A percentile compares a stretch with the other conserved stretches of the same genome.
phyloP scores from a whole-genome alignment of 805 yeast species.

The Saccharomycopsis vini region DNA sequence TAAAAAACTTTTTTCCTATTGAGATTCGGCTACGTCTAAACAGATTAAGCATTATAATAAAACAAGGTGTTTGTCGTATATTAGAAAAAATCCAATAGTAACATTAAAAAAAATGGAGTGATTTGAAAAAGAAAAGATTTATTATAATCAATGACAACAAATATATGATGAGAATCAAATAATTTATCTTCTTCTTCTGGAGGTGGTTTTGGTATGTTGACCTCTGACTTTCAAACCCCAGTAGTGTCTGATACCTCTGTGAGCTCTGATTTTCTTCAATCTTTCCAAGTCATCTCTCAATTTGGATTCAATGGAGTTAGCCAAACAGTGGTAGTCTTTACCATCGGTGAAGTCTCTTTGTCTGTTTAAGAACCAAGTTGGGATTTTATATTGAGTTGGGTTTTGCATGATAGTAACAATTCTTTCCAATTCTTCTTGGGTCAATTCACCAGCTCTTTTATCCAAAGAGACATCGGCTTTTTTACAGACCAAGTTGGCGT shows the following conservation, averaged over 20 bases:
- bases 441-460: conserved; percentile 99
- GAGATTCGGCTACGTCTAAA: too few species aligned
- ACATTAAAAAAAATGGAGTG: neutral
- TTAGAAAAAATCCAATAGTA: neutral
- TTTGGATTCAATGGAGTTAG: conserved; percentile 98
- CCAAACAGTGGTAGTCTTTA: conserved; percentile 97
- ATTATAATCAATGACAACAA: neutral
- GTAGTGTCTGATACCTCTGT: conserved; percentile 99
- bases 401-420: conserved; percentile 99
- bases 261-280: conserved; percentile 99
- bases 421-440: conserved; percentile 99
- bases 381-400: conserved; percentile 99
- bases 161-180: conserved; percentile 1
- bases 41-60: too few species aligned
- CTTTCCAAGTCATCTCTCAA: conserved; percentile 99
- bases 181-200: conserved; percentile 44
- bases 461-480: conserved; percentile 98
- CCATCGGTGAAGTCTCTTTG: conserved; percentile 98
- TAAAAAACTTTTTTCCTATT: too few species aligned
- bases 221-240: conserved; percentile 99
- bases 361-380: conserved; percentile 99
- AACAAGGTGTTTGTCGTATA: conserved; percentile 1
- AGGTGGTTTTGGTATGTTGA: conserved; percentile 99
- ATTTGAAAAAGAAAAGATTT: neutral
- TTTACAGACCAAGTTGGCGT: conserved; percentile 99